Evolutionary conservation across 148 eudicot genomes (phyloP).

Genomic region (Diospyros lotus): DNA sequence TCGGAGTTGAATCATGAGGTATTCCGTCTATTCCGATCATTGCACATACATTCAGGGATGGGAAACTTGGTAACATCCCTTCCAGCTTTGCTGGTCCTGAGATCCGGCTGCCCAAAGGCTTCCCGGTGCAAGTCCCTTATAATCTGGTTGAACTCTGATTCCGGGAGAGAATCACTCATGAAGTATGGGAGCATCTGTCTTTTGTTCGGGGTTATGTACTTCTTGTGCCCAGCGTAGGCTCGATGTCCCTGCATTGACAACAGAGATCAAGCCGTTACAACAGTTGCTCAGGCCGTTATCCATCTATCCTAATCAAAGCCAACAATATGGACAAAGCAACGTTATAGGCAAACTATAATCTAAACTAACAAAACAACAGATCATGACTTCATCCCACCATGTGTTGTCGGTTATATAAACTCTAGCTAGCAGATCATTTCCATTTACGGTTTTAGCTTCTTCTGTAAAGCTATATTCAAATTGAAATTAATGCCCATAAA

Average conservation of each 20-base stretch:
- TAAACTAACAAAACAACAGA: not conserved
- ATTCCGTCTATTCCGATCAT: constrained; percentile 17
- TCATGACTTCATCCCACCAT: not conserved
- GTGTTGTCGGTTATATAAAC: not conserved
- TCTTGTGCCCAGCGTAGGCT: constrained; percentile 92
- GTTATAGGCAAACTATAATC: not conserved
- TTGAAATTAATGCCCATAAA: too few relatives aligned
- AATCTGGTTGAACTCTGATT: constrained; percentile 60
- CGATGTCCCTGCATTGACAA: constrained; percentile 67
- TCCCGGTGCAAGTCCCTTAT: constrained; percentile 69
- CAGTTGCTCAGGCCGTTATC: not conserved
- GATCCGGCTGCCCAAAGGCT: constrained; percentile 84
- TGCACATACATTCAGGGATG: constrained; percentile 91
- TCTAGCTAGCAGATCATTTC: not conserved
- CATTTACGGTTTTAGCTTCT: too few relatives aligned
- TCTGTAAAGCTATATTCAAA: too few relatives aligned
- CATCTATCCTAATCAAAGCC: not conserved
- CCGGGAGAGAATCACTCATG: constrained; percentile 67
- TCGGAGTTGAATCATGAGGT: constrained; percentile 5
- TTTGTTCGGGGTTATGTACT: constrained; percentile 89
- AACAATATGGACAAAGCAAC: not conserved
- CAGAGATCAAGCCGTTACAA: not conserved
- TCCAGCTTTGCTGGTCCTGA: constrained; percentile 70
- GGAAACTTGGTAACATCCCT: constrained; percentile 95
- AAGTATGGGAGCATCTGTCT: constrained; percentile 82